Evolutionary conservation across 129 eudicot genomes (phyloP).

Genomic region (Centella asiatica): DNA sequence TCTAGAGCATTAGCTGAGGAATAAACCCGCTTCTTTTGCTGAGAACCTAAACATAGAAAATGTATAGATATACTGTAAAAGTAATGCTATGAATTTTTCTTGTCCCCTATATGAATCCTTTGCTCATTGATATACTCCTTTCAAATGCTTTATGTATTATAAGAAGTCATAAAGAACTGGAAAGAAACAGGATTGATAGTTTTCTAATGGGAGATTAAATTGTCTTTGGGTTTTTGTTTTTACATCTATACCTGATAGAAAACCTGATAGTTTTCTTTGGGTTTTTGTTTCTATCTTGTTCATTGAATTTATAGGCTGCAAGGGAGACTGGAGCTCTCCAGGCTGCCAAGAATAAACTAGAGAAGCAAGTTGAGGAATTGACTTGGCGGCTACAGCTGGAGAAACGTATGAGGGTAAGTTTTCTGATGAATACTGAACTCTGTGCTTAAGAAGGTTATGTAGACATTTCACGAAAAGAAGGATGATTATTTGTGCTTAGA

Average conservation of each 20-base stretch:
- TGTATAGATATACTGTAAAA: no score
- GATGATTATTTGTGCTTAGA: neutral
- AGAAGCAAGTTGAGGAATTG: constrained; percentile 98
- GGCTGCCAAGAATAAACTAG: constrained; percentile 97
- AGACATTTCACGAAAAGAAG: neutral
- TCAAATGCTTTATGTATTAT: neutral
- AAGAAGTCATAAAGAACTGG: neutral
- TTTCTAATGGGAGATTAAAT: constrained; percentile 5
- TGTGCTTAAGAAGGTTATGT: no score
- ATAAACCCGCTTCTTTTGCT: no score
- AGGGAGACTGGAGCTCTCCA: constrained; percentile 99
- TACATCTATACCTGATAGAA: neutral
- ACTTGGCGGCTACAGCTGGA: constrained; percentile 98
- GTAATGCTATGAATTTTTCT: no score
- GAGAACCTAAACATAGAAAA: no score
- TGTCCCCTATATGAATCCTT: no score
- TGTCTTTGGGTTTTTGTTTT: constrained; percentile 2
- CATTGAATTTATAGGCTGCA: constrained; percentile 72
- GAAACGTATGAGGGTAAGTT: constrained; percentile 96
- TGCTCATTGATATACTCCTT: neutral
- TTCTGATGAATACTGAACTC: neutral
- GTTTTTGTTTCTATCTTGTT: neutral
- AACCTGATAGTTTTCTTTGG: neutral
- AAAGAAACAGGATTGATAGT: neutral
- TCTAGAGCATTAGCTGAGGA: no score